Conservation (phyloP, 75 land plant genomes). For the Pinus albicaulis region DNA sequence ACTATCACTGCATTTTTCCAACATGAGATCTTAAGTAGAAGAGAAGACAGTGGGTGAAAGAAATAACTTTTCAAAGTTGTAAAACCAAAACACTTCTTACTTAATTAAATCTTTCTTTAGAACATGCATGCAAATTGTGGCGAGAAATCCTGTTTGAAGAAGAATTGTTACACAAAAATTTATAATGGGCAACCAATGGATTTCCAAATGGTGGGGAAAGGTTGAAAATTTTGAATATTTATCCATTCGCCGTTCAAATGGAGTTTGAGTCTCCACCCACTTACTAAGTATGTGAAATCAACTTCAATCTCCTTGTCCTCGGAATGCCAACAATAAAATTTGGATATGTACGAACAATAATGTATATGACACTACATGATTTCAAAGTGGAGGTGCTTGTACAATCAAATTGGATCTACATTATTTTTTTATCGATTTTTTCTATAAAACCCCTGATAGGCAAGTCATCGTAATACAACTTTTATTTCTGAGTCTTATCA, state of each 20-base stretch:
- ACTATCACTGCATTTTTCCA: too few relatives aligned
- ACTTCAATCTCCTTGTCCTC: constrained; percentile 58
- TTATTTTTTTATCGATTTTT: constrained; percentile 45
- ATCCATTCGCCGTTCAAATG: constrained; percentile 65
- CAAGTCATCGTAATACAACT: constrained; percentile 87
- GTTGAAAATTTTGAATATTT: constrained; percentile 66
- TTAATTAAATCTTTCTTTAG: constrained; percentile 81
- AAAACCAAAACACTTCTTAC: constrained; percentile 29
- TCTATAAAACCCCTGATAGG: constrained; percentile 91
- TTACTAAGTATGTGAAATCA: constrained; percentile 72
- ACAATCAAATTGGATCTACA: constrained; percentile 42
- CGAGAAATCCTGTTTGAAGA: constrained; percentile 73
- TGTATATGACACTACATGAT: constrained; percentile 65
- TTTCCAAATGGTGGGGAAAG: constrained; percentile 57
- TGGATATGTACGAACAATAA: constrained; percentile 61
- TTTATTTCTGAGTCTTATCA: too few relatives aligned
- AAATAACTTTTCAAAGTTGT: neutral
- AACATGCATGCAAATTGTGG: constrained; percentile 74
- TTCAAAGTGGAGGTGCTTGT: constrained; percentile 71
- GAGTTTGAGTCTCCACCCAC: constrained; percentile 55
- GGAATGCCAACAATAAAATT: constrained; percentile 55
- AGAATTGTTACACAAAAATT: constrained; percentile 80
- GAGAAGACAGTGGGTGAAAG: neutral
- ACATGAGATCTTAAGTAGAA: neutral
- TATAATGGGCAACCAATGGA: constrained; percentile 89